phyloP scores from a whole-genome alignment of 1,284 basidiomycete genomes.

The Cutaneotrichosporon cavernicola region DNA sequence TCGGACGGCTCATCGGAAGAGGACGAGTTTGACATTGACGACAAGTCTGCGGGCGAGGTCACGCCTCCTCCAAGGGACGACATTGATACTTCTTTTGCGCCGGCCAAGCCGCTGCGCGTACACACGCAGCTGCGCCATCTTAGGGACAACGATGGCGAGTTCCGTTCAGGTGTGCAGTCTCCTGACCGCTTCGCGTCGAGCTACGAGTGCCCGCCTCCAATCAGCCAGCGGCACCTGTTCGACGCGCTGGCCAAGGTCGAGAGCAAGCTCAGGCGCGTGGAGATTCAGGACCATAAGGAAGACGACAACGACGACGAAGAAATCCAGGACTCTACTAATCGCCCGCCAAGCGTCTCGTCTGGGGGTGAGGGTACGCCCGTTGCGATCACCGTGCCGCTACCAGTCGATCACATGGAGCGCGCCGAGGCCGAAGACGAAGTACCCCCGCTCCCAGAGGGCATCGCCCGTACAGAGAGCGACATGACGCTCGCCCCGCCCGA shows the following conservation, averaged over 20 bases:
- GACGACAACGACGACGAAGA: neutral
- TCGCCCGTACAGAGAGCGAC: constrained; percentile 18
- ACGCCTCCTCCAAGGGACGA: constrained; percentile 25
- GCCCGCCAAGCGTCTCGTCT: neutral
- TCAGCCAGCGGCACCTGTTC: constrained; percentile 55
- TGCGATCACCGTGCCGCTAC: neutral
- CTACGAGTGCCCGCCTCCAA: constrained; percentile 59
- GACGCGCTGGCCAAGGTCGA: constrained; percentile 35
- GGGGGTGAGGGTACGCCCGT: neutral
- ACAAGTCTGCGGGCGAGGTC: constrained; percentile 57
- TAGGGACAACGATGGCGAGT: neutral
- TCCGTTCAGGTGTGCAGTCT: constrained; percentile 61
- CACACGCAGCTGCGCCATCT: constrained; percentile 4
- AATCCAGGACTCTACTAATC: neutral
- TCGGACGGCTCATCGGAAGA: constrained; percentile 58
- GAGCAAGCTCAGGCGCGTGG: constrained; percentile 13
- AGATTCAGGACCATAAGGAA: neutral
- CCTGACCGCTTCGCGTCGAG: constrained; percentile 72
- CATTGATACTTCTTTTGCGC: neutral
- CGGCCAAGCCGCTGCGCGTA: neutral
- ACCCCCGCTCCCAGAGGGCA: constrained; percentile 7
- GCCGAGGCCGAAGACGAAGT: constrained; percentile 6
- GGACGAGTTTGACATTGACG: constrained; percentile 86
- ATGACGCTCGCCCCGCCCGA: constrained; percentile 16
- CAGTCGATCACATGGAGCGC: neutral